Percentiles rank a stretch among this genome's conserved stretches.
These are phyloP conservation scores for Sclerotinia glacialis DNA, from an alignment of 2,329 filamentous ascomycete genomes.

Conservation along the genomic window DNA sequence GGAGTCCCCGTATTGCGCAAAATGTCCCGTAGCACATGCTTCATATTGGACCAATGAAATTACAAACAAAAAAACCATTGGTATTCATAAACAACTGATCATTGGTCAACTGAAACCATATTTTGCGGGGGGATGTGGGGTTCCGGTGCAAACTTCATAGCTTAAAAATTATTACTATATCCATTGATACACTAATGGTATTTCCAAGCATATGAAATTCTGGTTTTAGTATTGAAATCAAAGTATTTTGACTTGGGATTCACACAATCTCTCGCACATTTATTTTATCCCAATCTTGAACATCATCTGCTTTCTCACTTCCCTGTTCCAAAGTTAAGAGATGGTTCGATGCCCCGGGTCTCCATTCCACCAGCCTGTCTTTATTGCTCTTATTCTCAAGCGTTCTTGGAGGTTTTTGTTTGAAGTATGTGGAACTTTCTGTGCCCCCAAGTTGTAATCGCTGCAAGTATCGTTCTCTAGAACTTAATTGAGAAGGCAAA, in stretches of 20 bases:
- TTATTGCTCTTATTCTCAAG: not conserved
- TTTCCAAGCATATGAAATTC: not conserved
- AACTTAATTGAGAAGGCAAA: not conserved
- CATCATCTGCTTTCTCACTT: not conserved
- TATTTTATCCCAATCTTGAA: not conserved
- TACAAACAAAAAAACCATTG: not conserved
- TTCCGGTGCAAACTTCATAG: too few species aligned
- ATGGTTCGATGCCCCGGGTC: not conserved
- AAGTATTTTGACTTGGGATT: not conserved
- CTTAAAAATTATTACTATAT: not conserved
- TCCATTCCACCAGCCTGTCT: not conserved
- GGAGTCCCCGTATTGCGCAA: too few species aligned
- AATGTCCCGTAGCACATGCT: too few species aligned
- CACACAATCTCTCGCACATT: not conserved
- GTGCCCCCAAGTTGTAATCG: not conserved
- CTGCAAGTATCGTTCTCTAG: not conserved
- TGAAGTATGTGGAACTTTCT: not conserved
- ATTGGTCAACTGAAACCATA: not conserved
- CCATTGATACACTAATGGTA: not conserved
- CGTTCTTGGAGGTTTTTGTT: not conserved
- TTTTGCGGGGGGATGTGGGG: not conserved
- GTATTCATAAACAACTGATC: not conserved
- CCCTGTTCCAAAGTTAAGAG: not conserved
- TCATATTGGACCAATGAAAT: not conserved
- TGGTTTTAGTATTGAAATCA: not conserved